A percentile compares a stretch with the other conserved stretches of the same genome.
Evolutionary conservation across 768 basidiomycete species (phyloP).

Genomic region (Cyathus striatus): DNA sequence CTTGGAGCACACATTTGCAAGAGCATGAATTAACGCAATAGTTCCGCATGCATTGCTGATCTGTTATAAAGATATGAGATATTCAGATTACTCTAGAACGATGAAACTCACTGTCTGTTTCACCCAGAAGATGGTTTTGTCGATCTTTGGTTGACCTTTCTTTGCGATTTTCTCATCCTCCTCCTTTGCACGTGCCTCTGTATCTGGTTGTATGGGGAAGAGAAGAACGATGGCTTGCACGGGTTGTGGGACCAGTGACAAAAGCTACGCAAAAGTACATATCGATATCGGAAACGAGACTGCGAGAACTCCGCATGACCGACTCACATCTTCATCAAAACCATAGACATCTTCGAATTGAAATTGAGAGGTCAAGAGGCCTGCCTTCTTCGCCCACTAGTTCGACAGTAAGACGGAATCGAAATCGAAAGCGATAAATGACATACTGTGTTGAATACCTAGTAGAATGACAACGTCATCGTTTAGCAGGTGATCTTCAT

Average conservation of each 20-base stretch:
- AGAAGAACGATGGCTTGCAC: conserved; percentile 83
- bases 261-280: conserved; percentile 39
- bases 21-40: conserved; percentile 78
- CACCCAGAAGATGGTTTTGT: conserved; percentile 76
- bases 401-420: neutral
- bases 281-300: neutral
- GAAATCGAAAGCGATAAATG: neutral
- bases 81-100: neutral
- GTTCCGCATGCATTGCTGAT: conserved; percentile 86
- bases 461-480: conserved; percentile 3
- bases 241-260: conserved; percentile 63
- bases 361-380: conserved; percentile 42
- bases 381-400: conserved; percentile 70
- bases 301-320: neutral
- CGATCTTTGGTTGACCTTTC: conserved; percentile 40
- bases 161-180: conserved; percentile 56
- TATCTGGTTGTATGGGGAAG: conserved; percentile 65
- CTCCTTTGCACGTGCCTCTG: conserved; percentile 37
- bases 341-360: conserved; percentile 72
- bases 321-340: conserved; percentile 56
- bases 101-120: conserved; percentile 70
- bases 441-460: conserved; percentile 47
- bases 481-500: neutral
- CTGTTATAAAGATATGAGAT: conserved; percentile 24
- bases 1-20: conserved; percentile 63